A percentile compares a stretch with the other conserved stretches of the same genome.
phyloP scores from a whole-genome alignment of 495 filamentous ascomycete species.

The Letharia columbiana region DNA sequence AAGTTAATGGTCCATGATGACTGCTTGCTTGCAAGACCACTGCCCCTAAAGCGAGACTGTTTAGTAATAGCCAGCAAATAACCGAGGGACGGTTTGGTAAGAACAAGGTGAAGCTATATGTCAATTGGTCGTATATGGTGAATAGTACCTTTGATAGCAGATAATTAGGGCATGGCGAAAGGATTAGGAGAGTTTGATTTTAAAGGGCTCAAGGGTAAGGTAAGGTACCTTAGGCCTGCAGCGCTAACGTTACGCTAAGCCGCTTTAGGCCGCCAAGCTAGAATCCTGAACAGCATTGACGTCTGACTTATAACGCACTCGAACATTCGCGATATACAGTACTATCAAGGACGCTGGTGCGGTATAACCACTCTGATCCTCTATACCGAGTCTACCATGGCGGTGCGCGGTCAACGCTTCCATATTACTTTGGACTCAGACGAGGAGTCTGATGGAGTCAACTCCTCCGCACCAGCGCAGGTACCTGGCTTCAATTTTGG shows the following conservation, averaged over 20 bases:
- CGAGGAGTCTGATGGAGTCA: conserved; percentile 28
- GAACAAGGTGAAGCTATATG: too few relatives aligned
- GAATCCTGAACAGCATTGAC: too few relatives aligned
- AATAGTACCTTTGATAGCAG: too few relatives aligned
- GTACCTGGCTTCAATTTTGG: conserved; percentile 30
- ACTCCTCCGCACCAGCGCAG: conserved; percentile 23
- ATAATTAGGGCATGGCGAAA: too few relatives aligned
- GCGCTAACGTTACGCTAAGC: not conserved
- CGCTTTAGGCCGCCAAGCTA: too few relatives aligned
- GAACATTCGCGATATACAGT: not conserved
- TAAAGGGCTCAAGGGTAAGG: too few relatives aligned
- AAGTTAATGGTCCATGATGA: too few relatives aligned
- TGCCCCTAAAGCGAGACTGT: not conserved
- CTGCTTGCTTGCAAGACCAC: not conserved
- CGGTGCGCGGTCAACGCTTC: conserved; percentile 53
- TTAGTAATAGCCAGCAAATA: not conserved
- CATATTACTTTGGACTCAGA: conserved; percentile 40
- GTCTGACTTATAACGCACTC: too few relatives aligned
- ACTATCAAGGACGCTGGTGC: not conserved
- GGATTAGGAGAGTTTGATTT: too few relatives aligned
- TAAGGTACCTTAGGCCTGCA: too few relatives aligned
- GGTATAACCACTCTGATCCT: not conserved
- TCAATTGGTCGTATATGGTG: too few relatives aligned
- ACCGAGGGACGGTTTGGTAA: too few relatives aligned
- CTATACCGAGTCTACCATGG: conserved; percentile 36